Evolutionary conservation across 1,284 basidiomycete genomes (phyloP), one percentile per base, ranked within the genome.

Genomic region (Ustilago tritici): DNA sequence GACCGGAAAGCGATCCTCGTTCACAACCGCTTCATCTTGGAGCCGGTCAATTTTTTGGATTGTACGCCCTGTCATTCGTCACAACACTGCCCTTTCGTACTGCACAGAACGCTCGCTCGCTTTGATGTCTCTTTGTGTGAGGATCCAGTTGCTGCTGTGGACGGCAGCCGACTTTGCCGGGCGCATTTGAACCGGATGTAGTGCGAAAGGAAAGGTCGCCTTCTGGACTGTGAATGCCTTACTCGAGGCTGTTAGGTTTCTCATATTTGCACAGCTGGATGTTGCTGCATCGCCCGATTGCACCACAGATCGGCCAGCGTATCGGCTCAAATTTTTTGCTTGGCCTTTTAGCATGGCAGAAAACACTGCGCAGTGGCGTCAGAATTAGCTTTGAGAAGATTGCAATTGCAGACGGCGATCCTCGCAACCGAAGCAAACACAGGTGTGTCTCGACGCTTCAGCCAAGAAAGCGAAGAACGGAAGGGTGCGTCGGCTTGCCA

Each of bases 281-380:
- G 40, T 41, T 17, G 15, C 40, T 17, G 3, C 23, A 28, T 28
- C 23, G 3, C 40, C 12, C 40, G 40, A 41, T 46, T 4, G 1
- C 5, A 46, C 19, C 43, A 9, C n/a, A 5, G 43, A n/a, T 46
- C n/a, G 43, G 5, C 3, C 1, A 0, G 7, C 1, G 2, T 19
- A 46, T 46, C 43, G 43, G 43, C 43, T 19, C 35, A 38, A 53
- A 4, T 34, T 53, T 53, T 53, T 53, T 28, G 23, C 23, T 23
- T 23, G 23, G 32, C 32, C n/a, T 6, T 28, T 10, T 19, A 15
- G 46, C 6, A 49, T n/a, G 10, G 46, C 46, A 7, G 46, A 49
- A 49, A 49, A 10, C 46, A 31, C 46, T 58, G 43, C 23, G 59
- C 40, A 53, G 59, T 61, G 59, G 59, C 49, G 58, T 60, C 58